Conservation (phyloP, 768 basidiomycete species). For the Suillus subaureus region DNA sequence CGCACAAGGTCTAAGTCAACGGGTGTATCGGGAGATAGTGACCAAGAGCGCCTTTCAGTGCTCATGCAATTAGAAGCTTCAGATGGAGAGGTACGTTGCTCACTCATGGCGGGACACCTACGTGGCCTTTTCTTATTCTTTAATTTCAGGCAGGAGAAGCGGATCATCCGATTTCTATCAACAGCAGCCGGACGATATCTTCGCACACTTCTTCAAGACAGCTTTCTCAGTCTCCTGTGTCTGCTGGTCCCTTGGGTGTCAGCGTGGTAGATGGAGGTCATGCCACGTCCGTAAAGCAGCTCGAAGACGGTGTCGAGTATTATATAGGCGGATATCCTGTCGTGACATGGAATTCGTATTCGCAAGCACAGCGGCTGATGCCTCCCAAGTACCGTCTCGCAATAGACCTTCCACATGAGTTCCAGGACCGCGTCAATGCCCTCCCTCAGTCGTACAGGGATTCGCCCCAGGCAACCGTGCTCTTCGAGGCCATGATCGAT, state of each 20-base stretch:
- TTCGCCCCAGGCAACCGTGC: slow-evolving; percentile 45
- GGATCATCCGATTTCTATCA: background rate
- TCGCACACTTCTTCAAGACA: slow-evolving; percentile 7
- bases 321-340: slow-evolving; percentile 15
- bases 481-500: slow-evolving; percentile 68
- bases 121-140: background rate
- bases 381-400: slow-evolving; percentile 34
- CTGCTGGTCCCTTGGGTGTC: background rate
- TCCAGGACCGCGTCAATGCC: slow-evolving; percentile 69
- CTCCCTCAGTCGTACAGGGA: slow-evolving; percentile 43
- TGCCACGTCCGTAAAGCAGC: too few relatives aligned
- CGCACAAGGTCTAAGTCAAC: slow-evolving; percentile 4
- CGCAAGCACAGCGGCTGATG: slow-evolving; percentile 18
- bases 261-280: background rate
- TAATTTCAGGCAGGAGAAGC: background rate
- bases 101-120: too few relatives aligned
- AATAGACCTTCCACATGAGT: slow-evolving; percentile 57
- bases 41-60: background rate
- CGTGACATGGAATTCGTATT: slow-evolving; percentile 26
- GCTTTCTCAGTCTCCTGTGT: background rate
- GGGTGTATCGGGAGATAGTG: slow-evolving; percentile 20
- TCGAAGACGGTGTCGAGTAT: slow-evolving; percentile 1
- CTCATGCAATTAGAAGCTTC: background rate
- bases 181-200: background rate
- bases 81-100: background rate